Evolutionary conservation across 768 basidiomycete genomes (phyloP), one percentile per base, ranked within the genome.

Genomic region (Lactarius hengduanensis): DNA sequence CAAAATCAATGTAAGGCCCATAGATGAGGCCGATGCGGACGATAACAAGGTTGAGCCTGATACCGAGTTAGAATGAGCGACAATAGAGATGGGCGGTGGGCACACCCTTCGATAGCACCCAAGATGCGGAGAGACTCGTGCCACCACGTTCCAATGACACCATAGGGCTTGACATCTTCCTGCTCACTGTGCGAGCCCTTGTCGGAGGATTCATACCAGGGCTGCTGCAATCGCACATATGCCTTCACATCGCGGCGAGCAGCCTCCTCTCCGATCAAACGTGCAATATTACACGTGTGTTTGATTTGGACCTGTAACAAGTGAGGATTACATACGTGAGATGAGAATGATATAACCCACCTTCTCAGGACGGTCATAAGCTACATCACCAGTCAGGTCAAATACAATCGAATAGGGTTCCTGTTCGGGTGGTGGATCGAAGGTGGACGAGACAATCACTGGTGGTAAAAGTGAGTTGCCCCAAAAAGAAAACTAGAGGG

Each of bases 331-430:
- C 18, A n/a, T 43, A 22, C 1, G 15, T 36, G 47, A 43, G 30
- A 40, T 26, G 34, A 55, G n/a, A 38, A 60, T 10, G n/a, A 18
- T 13, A 10, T 2, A 32, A 77, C 84, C 62, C 74, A 90, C 91
- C 81, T 86, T 79, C 75, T 92, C 91, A 36, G 85, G 83, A 57
- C 91, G 84, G 76, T 92, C 91, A 71, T 83, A 83, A 63, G 84
- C 83, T 64, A 91, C 79, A 75, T 94, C 92, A 53, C 93, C 93
- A 3, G 90, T 89, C 70, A 89, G 85, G 78, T 95, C 93, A 75
- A 94, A 94, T 26, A 94, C 89, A 76, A 90, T 89, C 64, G 87
- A 81, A 75, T 88, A 95, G 4, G 87, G 81, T n/a, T 81, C 76
- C 69, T 84, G 79, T 61, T 89, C 91, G 66, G 84, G 83, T 1